Percentiles rank a stretch among this genome's conserved stretches.
These are phyloP conservation scores for Aspergillus tubingensis DNA, from an alignment of 2,329 filamentous ascomycete genomes.

Conservation along the genomic window DNA sequence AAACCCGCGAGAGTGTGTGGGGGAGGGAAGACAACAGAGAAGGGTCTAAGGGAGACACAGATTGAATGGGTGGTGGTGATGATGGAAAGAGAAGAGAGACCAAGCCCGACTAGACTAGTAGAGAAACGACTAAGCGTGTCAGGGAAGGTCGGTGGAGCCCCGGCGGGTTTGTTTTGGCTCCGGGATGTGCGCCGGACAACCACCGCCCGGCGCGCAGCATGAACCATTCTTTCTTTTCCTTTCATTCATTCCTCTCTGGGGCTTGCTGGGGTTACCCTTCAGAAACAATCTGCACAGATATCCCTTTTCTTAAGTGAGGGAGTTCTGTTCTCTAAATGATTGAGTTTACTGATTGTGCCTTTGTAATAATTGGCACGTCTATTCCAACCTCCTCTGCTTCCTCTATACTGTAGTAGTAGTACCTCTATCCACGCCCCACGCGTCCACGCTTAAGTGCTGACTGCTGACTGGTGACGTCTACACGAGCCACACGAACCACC, in stretches of 20 bases:
- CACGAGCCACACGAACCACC: neutral
- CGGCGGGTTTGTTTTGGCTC: slow-evolving; percentile 39
- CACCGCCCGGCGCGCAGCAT: slow-evolving; percentile 38
- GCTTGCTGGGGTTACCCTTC: slow-evolving; percentile 21
- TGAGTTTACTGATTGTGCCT: too few species aligned
- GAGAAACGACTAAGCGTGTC: slow-evolving; percentile 24
- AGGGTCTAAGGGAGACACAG: slow-evolving; percentile 1
- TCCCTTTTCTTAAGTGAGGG: neutral
- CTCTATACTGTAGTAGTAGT: neutral
- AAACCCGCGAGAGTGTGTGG: slow-evolving; percentile 3
- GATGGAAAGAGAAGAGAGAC: slow-evolving; percentile 17
- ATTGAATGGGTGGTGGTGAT: slow-evolving; percentile 13
- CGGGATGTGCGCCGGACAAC: slow-evolving; percentile 39
- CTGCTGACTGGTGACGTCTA: slow-evolving; percentile 1
- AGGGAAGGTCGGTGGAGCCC: slow-evolving; percentile 35
- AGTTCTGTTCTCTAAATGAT: neutral
- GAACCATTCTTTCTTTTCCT: slow-evolving; percentile 24
- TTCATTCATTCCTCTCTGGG: slow-evolving; percentile 14
- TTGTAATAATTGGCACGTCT: too few species aligned
- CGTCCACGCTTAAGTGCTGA: neutral
- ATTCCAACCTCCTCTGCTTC: neutral
- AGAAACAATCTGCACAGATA: neutral
- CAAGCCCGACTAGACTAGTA: slow-evolving; percentile 6
- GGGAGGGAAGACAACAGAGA: neutral
- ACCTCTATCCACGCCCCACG: neutral